phyloP scores from a whole-genome alignment of 2,329 filamentous ascomycete species.

The Chaetomiaceae sp. region DNA sequence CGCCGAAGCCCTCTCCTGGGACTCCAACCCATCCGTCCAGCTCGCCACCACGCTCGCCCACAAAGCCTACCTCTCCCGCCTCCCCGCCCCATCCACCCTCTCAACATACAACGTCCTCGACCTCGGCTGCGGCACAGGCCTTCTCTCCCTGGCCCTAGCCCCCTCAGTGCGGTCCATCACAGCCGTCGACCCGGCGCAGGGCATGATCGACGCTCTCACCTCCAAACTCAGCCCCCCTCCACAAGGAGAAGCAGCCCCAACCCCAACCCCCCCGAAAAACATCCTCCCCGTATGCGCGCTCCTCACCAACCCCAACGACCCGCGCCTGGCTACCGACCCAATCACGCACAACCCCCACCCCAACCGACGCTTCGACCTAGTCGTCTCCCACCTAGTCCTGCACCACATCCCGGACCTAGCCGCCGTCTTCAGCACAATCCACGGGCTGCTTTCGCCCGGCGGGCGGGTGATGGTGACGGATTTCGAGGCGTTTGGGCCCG shows the following conservation, averaged over 20 bases:
- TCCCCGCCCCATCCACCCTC: conserved; percentile 30
- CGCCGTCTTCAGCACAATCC: conserved; percentile 40
- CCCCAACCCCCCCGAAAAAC: conserved; percentile 33
- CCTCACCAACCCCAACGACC: conserved; percentile 46
- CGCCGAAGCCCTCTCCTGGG: conserved; percentile 49
- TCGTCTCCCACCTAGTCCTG: conserved; percentile 49
- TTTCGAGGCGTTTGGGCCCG: conserved; percentile 52
- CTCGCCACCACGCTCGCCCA: conserved; percentile 40
- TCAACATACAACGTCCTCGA: conserved; percentile 45
- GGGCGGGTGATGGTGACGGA: conserved; percentile 51
- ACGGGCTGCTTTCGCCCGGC: conserved; percentile 42
- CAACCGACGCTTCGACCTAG: conserved; percentile 44
- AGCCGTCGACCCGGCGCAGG: conserved; percentile 49
- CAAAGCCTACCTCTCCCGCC: conserved; percentile 38
- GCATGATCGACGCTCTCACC: conserved; percentile 50
- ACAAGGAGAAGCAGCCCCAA: no score
- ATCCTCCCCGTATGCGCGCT: conserved; percentile 43
- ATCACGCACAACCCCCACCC: conserved; percentile 22
- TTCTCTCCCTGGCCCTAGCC: conserved; percentile 46
- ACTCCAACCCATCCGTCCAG: conserved; percentile 47
- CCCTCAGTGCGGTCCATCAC: conserved; percentile 44
- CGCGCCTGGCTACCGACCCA: conserved; percentile 35
- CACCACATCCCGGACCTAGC: conserved; percentile 49
- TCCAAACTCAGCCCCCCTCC: conserved; percentile 39
- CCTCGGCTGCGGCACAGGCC: conserved; percentile 53